phyloP scores from a whole-genome alignment of 768 basidiomycete genomes.

The Trametes coccinea region DNA sequence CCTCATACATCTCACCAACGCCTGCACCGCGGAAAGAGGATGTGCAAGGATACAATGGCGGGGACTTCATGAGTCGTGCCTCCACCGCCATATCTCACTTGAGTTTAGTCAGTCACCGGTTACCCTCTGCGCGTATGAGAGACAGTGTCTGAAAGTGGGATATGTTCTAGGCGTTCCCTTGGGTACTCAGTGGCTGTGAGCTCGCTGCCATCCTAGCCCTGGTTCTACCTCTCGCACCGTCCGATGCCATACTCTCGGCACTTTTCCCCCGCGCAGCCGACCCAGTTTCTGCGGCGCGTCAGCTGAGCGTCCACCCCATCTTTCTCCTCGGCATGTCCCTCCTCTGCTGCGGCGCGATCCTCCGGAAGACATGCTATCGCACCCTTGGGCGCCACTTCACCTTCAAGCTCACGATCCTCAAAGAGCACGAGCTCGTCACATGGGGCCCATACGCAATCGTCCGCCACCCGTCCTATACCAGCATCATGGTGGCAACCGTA shows the following conservation, averaged over 20 bases:
- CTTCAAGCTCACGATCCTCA: constrained; percentile 17
- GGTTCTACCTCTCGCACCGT: background rate
- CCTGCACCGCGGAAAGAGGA: background rate
- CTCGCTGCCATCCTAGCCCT: background rate
- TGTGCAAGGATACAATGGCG: background rate
- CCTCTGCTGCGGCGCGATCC: background rate
- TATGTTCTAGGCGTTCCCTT: background rate
- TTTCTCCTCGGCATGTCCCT: background rate
- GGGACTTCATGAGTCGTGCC: background rate
- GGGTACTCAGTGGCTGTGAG: background rate
- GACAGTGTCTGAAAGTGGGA: background rate
- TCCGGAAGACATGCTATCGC: constrained; percentile 14
- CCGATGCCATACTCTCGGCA: background rate
- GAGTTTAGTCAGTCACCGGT: background rate
- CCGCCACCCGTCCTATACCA: constrained; percentile 34
- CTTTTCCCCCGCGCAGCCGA: background rate
- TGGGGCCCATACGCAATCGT: constrained; percentile 31
- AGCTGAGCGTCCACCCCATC: background rate
- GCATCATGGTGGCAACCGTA: background rate
- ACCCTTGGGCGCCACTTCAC: constrained; percentile 24
- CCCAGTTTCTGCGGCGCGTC: background rate
- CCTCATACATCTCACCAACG: background rate
- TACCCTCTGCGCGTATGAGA: too few species aligned
- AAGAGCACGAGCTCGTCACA: constrained; percentile 29
- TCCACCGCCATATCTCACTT: background rate